Evolutionary conservation across 2,329 filamentous ascomycete genomes (phyloP).

Genomic region (Cladosporium velox): DNA sequence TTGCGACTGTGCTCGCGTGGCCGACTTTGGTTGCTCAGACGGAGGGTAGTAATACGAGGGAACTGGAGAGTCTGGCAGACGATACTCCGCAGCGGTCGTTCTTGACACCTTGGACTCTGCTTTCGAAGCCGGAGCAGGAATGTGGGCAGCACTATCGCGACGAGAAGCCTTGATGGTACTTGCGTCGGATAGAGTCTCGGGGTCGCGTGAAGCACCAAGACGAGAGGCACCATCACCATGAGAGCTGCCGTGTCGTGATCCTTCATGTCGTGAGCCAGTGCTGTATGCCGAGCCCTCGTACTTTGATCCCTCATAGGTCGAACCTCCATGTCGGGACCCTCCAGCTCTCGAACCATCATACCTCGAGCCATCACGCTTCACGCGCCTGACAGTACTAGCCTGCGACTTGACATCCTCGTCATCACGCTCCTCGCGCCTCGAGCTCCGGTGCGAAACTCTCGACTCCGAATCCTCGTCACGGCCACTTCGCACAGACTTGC

Average conservation of each 20-base stretch:
- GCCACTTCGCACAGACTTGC: conserved; percentile 23
- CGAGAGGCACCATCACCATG: conserved; percentile 17
- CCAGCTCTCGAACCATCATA: conserved; percentile 9
- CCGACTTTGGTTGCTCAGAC: conserved; percentile 5
- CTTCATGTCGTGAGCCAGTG: neutral
- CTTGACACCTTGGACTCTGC: conserved; percentile 15
- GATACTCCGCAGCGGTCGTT: conserved; percentile 12
- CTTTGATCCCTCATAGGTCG: neutral
- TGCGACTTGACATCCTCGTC: conserved; percentile 12
- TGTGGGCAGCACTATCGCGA: conserved; percentile 31
- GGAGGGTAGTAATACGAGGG: conserved; percentile 14
- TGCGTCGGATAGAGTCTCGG: conserved; percentile 29
- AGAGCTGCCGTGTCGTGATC: conserved; percentile 2
- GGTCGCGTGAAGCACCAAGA: conserved; percentile 25
- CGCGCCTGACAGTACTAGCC: conserved; percentile 16
- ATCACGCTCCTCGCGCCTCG: neutral
- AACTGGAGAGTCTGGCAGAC: conserved; percentile 13
- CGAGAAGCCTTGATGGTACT: conserved; percentile 35
- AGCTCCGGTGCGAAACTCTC: conserved; percentile 9
- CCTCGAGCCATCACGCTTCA: neutral
- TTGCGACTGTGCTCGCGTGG: conserved; percentile 18
- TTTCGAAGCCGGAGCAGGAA: conserved; percentile 29
- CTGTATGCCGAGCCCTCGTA: neutral
- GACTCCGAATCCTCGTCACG: conserved; percentile 36
- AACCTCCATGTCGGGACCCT: conserved; percentile 11